Evolutionary conservation across 305 asterid genomes (phyloP), one percentile per base, ranked within the genome.

Genomic region (Plantago coronopus): DNA sequence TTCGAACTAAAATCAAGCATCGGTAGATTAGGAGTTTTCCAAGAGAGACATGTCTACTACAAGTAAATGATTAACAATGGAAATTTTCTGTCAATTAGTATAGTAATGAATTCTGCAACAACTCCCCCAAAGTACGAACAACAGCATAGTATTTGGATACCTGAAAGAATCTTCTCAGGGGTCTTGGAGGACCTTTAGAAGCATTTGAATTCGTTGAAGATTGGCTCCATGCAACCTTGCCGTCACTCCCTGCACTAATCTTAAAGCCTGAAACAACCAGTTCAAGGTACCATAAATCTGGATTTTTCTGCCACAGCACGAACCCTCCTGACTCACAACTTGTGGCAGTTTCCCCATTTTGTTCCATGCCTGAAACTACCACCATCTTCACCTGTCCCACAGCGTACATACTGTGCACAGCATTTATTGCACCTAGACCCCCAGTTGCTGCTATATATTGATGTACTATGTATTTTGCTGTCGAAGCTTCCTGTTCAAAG

Each of bases 361-460:
- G 83, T 47, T 67, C 83, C 19, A 69, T 71, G n/a, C 84, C 94
- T 19, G 96, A 77, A 23, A 82, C 82, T 42, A 84, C 79, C 44
- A 69, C 71, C 76, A 91, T 80, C 67, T 83, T 84, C 69, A 91
- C 81, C 50, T 88, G 84, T 47, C 98, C 98, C 47, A 91, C 74
- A 0, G 91, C 91, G 43, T 94, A 91, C 95, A 91, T 91, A 75
- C 98, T 88, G 19, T 71, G 63, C 54, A 86, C 77, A 1, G 74
- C 71, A 21, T 82, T 78, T 12, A 93, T 69, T 17, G 94, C 91
- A 16, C 82, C 84, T 31, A 81, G 66, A 46, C 89, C 99, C 38
- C 99, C 99, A 0, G 94, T 83, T 16, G 99, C 97, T 31, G 99
- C 99, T 54, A 89, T 72, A 47, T 93, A 93, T 62, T 93, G 99